Percentiles rank a stretch among this genome's conserved stretches.
Conservation (phyloP, 768 basidiomycete genomes). For the Termitomyces sp. region DNA sequence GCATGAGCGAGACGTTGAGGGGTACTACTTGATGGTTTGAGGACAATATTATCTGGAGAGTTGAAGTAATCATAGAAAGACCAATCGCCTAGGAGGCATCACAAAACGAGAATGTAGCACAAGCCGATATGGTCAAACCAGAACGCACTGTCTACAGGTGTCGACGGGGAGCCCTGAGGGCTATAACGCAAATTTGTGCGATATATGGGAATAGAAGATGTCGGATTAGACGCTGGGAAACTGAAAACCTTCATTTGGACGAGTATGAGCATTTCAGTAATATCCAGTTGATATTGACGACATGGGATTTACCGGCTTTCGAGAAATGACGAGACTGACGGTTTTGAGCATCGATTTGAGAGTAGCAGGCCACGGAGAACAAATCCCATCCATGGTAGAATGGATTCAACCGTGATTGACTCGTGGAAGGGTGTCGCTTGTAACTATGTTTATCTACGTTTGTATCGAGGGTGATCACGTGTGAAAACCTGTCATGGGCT, state of each 20-base stretch:
- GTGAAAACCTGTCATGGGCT: no score
- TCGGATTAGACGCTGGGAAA: conserved; percentile 7
- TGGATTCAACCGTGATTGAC: no score
- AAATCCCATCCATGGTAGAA: not conserved
- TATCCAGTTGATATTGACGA: not conserved
- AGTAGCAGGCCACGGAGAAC: conserved; percentile 1
- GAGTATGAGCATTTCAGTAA: not conserved
- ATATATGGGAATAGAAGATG: not conserved
- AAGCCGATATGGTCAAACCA: not conserved
- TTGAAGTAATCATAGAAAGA: not conserved
- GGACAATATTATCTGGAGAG: not conserved
- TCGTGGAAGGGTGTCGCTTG: no score
- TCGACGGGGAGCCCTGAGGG: not conserved
- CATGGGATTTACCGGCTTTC: conserved; percentile 7
- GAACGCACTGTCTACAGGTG: not conserved
- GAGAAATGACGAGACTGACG: conserved; percentile 3
- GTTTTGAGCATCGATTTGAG: conserved; percentile 5
- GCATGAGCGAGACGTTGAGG: not conserved
- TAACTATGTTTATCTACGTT: no score
- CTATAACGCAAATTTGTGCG: not conserved
- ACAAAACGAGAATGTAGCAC: not conserved
- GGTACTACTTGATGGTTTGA: not conserved
- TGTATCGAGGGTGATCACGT: no score
- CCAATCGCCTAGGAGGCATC: not conserved
- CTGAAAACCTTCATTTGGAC: conserved; percentile 1